Evolutionary conservation across 1,284 basidiomycete species (phyloP).

Genomic region (Ganoderma boninense): DNA sequence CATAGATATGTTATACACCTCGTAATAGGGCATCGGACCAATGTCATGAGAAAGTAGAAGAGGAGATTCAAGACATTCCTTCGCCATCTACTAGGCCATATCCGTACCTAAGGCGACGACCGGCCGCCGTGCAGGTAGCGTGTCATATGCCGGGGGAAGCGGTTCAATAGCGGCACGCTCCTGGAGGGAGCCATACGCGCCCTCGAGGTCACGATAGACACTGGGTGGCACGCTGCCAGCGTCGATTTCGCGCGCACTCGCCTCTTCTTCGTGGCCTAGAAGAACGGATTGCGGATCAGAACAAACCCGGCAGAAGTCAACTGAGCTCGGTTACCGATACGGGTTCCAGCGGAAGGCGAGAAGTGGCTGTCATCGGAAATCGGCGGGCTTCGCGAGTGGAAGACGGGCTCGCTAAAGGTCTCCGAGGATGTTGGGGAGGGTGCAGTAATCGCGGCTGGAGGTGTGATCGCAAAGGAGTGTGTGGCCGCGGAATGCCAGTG

Average conservation of each 20-base stretch:
- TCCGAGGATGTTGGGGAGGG: not conserved
- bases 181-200: not conserved
- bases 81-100: not conserved
- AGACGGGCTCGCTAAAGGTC: not conserved
- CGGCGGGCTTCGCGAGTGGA: not conserved
- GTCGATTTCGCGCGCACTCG: not conserved
- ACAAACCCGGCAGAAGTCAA: not conserved
- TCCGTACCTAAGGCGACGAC: not conserved
- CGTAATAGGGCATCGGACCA: not conserved
- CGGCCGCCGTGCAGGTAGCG: not conserved
- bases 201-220: conserved; percentile 6
- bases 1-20: not conserved
- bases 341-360: not conserved
- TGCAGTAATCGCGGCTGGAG: not conserved
- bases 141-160: conserved; percentile 6
- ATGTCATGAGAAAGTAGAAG: not conserved
- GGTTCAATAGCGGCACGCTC: conserved; percentile 1
- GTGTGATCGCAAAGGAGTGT: not conserved
- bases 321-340: not conserved
- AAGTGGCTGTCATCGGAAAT: not conserved
- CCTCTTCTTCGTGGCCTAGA: not conserved
- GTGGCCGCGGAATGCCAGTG: not conserved
- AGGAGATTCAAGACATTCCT: not conserved
- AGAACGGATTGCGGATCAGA: not conserved
- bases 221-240: conserved; percentile 7